Percentiles rank a stretch among this genome's conserved stretches.
phyloP scores from a whole-genome alignment of 2,329 filamentous ascomycete genomes.

The Cercospora berteroae region DNA sequence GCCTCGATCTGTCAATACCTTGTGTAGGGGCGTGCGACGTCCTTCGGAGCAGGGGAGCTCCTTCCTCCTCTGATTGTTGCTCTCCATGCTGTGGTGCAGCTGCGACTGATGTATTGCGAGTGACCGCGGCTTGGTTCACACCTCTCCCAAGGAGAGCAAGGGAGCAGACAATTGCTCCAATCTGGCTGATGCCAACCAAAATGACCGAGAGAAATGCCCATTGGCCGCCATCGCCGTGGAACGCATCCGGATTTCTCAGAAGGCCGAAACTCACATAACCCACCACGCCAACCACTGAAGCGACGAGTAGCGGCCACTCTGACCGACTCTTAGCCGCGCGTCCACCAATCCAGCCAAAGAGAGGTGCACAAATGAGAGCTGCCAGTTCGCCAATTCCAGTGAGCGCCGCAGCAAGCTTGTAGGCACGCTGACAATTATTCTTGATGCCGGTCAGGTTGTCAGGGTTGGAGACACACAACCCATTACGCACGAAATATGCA shows the following conservation, averaged over 20 bases:
- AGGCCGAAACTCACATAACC: slow-evolving; percentile 76
- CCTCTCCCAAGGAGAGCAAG: slow-evolving; percentile 83
- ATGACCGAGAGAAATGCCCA: slow-evolving; percentile 66
- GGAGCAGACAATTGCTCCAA: slow-evolving; percentile 93
- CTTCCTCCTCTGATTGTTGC: slow-evolving; percentile 23
- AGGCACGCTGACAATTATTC: slow-evolving; percentile 78
- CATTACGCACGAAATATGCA: slow-evolving; percentile 78
- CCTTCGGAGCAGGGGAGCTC: slow-evolving; percentile 29
- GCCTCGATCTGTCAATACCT: slow-evolving; percentile 42
- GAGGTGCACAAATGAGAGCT: slow-evolving; percentile 77
- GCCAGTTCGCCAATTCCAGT: slow-evolving; percentile 86
- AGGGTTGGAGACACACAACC: slow-evolving; percentile 64
- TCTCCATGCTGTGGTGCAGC: not conserved
- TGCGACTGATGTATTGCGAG: slow-evolving; percentile 15
- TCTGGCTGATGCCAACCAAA: slow-evolving; percentile 86
- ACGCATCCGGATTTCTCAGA: slow-evolving; percentile 72
- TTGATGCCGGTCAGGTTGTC: slow-evolving; percentile 63
- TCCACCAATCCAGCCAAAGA: slow-evolving; percentile 84
- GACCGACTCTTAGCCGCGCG: slow-evolving; percentile 51
- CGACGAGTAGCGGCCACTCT: slow-evolving; percentile 71
- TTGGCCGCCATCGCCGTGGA: slow-evolving; percentile 59
- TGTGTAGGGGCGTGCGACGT: not conserved
- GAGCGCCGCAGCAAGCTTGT: slow-evolving; percentile 80
- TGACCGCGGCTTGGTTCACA: slow-evolving; percentile 53
- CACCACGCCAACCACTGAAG: slow-evolving; percentile 69